Percentiles rank a stretch among this genome's conserved stretches.
Evolutionary conservation across 805 yeast species (phyloP).

Genomic region (Metschnikowia baotianmanensis): DNA sequence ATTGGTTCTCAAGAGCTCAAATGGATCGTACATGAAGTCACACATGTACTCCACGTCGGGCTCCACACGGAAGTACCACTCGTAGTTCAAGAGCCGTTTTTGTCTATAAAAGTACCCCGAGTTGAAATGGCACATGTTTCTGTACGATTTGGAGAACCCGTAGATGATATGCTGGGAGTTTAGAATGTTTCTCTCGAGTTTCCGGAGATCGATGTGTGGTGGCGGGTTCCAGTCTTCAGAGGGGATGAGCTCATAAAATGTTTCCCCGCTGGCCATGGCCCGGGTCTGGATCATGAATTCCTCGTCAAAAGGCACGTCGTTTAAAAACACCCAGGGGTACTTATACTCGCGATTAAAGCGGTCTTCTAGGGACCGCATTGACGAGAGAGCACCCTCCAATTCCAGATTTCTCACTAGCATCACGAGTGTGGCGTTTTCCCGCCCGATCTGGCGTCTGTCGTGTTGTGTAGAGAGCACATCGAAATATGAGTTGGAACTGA

Average conservation of each 20-base stretch:
- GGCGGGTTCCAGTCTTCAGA: slow-evolving; percentile 42
- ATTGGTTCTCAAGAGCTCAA: slow-evolving; percentile 39
- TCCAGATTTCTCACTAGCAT: slow-evolving; percentile 88
- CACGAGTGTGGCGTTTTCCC: slow-evolving; percentile 79
- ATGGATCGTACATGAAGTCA: slow-evolving; percentile 57
- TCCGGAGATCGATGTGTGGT: slow-evolving; percentile 29
- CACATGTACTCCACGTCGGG: slow-evolving; percentile 57
- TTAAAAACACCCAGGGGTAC: slow-evolving; percentile 46
- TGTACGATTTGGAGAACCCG: slow-evolving; percentile 50
- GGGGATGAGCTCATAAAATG: slow-evolving; percentile 42
- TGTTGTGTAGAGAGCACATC: slow-evolving; percentile 21
- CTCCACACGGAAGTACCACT: slow-evolving; percentile 61
- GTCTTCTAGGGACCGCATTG: slow-evolving; percentile 44
- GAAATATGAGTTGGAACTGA: slow-evolving; percentile 18
- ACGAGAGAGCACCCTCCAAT: slow-evolving; percentile 60
- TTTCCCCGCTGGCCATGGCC: slow-evolving; percentile 44
- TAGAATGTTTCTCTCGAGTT: slow-evolving; percentile 25
- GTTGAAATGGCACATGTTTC: slow-evolving; percentile 74
- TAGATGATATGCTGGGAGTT: slow-evolving; percentile 33
- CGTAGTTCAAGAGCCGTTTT: slow-evolving; percentile 43
- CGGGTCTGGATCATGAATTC: slow-evolving; percentile 42
- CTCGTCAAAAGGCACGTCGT: slow-evolving; percentile 41
- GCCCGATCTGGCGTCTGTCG: slow-evolving; percentile 42
- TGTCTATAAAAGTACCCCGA: slow-evolving; percentile 59
- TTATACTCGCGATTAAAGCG: slow-evolving; percentile 38